A percentile compares a stretch with the other conserved stretches of the same genome.
These are phyloP conservation scores for Leucocoprinus birnbaumii DNA, from an alignment of 768 basidiomycete species.

Conservation along the genomic window DNA sequence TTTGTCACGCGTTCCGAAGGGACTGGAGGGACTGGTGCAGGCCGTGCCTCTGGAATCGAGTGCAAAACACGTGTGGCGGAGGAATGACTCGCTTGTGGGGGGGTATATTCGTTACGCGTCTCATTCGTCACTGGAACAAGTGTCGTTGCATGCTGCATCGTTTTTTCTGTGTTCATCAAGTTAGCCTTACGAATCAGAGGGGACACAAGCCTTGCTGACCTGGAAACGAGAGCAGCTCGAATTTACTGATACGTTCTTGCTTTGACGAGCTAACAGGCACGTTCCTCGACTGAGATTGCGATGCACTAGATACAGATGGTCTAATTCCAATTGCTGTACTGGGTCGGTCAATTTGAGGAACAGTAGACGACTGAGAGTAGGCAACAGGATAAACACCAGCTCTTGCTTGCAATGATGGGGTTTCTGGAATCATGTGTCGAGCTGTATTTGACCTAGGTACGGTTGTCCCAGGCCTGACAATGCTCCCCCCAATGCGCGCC, in stretches of 20 bases:
- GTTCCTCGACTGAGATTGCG: background rate
- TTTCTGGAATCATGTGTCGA: background rate
- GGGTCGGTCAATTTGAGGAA: constrained; percentile 3
- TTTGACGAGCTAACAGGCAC: background rate
- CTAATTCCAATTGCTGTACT: background rate
- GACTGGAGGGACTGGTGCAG: too few species aligned
- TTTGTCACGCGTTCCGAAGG: background rate
- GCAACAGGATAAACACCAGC: background rate
- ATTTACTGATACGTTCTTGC: background rate
- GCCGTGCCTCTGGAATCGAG: background rate
- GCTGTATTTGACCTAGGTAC: background rate
- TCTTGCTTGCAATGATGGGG: background rate
- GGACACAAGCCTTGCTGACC: background rate
- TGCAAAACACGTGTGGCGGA: background rate
- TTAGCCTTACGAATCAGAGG: background rate
- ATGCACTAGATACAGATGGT: background rate
- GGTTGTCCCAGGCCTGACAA: background rate
- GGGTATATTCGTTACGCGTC: background rate
- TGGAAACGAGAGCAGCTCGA: background rate
- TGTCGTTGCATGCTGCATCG: too few species aligned
- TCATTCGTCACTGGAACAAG: background rate
- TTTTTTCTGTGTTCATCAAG: background rate
- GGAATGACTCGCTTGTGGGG: background rate
- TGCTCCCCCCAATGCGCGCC: background rate
- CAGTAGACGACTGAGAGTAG: background rate